phyloP scores from a whole-genome alignment of 768 basidiomycete genomes.

The Serendipita sp. region DNA sequence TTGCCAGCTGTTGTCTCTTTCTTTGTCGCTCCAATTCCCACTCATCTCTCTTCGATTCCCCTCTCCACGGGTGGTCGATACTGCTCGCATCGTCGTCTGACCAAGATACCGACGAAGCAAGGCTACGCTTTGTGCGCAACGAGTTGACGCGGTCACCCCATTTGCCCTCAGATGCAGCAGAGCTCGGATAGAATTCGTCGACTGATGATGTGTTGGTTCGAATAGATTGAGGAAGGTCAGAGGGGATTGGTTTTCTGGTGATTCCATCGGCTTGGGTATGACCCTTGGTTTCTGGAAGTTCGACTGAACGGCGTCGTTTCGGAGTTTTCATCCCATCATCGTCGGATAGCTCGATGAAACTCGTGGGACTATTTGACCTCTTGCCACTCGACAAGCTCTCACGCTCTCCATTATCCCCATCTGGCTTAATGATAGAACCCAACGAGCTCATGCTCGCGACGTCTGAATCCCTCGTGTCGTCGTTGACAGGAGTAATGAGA shows the following conservation, averaged over 20 bases:
- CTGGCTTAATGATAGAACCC: conserved; percentile 14
- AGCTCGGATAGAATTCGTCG: no score
- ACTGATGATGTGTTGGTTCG: no score
- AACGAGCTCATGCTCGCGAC: conserved; percentile 18
- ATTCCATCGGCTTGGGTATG: not conserved
- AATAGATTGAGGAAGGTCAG: no score
- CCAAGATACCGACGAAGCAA: not conserved
- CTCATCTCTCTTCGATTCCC: not conserved
- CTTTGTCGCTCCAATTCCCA: conserved; percentile 30
- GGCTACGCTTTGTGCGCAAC: conserved; percentile 14
- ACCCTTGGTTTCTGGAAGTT: not conserved
- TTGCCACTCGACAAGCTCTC: not conserved
- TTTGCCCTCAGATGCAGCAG: not conserved
- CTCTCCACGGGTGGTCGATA: not conserved
- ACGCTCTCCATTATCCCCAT: not conserved
- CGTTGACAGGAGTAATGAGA: conserved; percentile 15
- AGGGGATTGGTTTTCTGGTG: no score
- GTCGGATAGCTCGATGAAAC: conserved; percentile 56
- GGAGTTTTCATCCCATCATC: conserved; percentile 23
- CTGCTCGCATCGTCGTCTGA: not conserved
- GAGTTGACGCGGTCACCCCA: conserved; percentile 28
- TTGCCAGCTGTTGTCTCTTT: conserved; percentile 62
- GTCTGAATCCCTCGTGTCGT: conserved; percentile 18
- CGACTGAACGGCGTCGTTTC: not conserved
- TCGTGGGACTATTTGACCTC: conserved; percentile 13